Conservation (phyloP, 192 early-diverging fungal genomes). For the Geranomyces michiganensis region DNA sequence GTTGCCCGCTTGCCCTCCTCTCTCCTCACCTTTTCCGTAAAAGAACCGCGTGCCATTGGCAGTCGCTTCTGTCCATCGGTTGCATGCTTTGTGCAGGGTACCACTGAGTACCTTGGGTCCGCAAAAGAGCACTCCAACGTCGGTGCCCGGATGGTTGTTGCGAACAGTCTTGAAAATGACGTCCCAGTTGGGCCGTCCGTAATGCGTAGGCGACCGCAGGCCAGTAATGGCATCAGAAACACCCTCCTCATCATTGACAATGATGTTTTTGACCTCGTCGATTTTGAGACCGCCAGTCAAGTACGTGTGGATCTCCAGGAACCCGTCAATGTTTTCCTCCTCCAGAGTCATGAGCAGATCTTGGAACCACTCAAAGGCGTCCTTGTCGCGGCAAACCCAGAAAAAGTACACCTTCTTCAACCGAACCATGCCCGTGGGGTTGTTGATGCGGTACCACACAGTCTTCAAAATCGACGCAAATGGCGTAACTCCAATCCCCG, state of each 20-base stretch:
- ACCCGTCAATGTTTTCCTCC: slow-evolving; percentile 71
- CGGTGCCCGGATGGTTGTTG: slow-evolving; percentile 67
- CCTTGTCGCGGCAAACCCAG: slow-evolving; percentile 83
- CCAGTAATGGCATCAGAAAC: slow-evolving; percentile 73
- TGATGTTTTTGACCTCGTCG: slow-evolving; percentile 69
- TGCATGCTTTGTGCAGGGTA: slow-evolving; percentile 64
- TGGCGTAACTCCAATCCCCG: slow-evolving; percentile 84
- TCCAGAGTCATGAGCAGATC: slow-evolving; percentile 80
- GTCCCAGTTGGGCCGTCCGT: slow-evolving; percentile 80
- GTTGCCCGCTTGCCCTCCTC: too few relatives aligned
- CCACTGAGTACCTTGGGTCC: slow-evolving; percentile 74
- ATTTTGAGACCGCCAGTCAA: slow-evolving; percentile 70
- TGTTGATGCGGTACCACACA: slow-evolving; percentile 73
- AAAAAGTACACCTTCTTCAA: slow-evolving; percentile 86
- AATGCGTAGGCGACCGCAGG: slow-evolving; percentile 72
- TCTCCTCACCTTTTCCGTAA: slow-evolving; percentile 65
- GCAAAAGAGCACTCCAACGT: slow-evolving; percentile 88
- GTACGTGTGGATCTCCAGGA: slow-evolving; percentile 81
- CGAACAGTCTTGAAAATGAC: slow-evolving; percentile 69
- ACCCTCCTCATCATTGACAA: slow-evolving; percentile 66
- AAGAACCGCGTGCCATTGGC: slow-evolving; percentile 72
- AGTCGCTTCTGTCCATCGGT: slow-evolving; percentile 63
- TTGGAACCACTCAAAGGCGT: slow-evolving; percentile 87
- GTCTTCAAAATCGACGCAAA: slow-evolving; percentile 83
- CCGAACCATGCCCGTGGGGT: slow-evolving; percentile 49